Percentiles rank a stretch among this genome's conserved stretches.
These are phyloP conservation scores for Juglanconis juglandina DNA, from an alignment of 2,329 filamentous ascomycete genomes.

Conservation along the genomic window DNA sequence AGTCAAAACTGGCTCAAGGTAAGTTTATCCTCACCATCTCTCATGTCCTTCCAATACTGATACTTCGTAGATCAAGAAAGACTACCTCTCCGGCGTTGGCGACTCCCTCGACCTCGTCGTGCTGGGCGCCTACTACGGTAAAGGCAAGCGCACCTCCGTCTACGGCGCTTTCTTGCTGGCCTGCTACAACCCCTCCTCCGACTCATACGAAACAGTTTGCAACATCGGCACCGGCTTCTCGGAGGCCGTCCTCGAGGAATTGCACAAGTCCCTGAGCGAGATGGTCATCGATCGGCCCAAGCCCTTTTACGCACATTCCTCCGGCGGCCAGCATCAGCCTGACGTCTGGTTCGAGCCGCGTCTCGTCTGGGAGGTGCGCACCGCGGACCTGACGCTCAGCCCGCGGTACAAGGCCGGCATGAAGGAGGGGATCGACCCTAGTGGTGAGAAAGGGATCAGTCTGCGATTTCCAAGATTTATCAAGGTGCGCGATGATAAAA, in stretches of 20 bases:
- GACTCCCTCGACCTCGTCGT: conserved; percentile 97
- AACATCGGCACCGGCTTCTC: conserved; percentile 98
- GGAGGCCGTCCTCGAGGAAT: conserved; percentile 85
- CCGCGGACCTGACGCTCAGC: conserved; percentile 87
- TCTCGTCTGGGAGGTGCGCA: conserved; percentile 96
- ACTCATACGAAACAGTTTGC: conserved; percentile 92
- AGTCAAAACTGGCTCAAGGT: conserved; percentile 98
- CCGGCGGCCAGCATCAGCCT: conserved; percentile 84
- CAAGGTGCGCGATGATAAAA: conserved; percentile 90
- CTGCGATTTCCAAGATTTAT: conserved; percentile 92
- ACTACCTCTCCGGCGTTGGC: conserved; percentile 89
- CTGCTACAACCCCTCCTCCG: conserved; percentile 77
- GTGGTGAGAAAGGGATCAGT: conserved; percentile 75
- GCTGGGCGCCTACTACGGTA: conserved; percentile 88
- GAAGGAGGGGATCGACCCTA: conserved; percentile 71
- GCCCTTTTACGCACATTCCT: conserved; percentile 87
- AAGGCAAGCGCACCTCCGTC: conserved; percentile 90
- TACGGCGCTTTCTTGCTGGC: conserved; percentile 95
- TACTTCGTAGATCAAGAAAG: conserved; percentile 77
- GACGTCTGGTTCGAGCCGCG: conserved; percentile 98
- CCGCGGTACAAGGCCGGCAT: conserved; percentile 90
- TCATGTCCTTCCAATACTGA: background rate
- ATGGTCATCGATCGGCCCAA: conserved; percentile 87
- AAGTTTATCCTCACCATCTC: conserved; percentile 23
- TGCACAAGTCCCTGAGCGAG: conserved; percentile 71